Percentiles rank a stretch among this genome's conserved stretches.
These are phyloP conservation scores for Populus hybrid DNA, from an alignment of 441 rosid species.

Conservation along the genomic window DNA sequence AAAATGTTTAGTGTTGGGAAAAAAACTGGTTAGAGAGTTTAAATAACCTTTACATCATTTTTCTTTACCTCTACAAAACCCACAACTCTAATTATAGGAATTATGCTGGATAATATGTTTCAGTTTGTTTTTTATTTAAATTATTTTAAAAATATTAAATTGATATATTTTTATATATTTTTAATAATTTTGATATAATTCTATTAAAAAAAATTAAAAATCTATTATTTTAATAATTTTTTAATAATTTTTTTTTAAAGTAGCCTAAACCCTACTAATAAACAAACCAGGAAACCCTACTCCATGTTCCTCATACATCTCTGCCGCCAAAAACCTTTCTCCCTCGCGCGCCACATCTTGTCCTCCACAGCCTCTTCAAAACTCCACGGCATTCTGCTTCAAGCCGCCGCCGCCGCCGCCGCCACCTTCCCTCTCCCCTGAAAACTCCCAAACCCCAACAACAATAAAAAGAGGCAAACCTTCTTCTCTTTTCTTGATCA, in stretches of 20 bases:
- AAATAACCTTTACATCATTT: too few relatives aligned
- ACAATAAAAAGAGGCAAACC: slow-evolving; percentile 45
- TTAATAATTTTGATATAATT: too few relatives aligned
- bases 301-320: slow-evolving; percentile 29
- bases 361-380: slow-evolving; percentile 43
- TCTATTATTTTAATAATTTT: too few relatives aligned
- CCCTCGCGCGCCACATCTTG: slow-evolving; percentile 33
- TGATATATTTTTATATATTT: too few relatives aligned
- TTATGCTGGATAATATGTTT: too few relatives aligned
- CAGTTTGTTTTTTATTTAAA: too few relatives aligned
- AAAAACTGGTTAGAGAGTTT: too few relatives aligned
- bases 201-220: too few relatives aligned
- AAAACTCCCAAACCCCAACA: slow-evolving; percentile 10
- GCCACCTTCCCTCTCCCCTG: slow-evolving; percentile 41
- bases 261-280: not conserved
- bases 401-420: slow-evolving; percentile 32
- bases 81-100: not conserved
- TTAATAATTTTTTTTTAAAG: not conserved
- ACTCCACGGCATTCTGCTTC: slow-evolving; percentile 57
- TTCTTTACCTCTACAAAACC: too few relatives aligned
- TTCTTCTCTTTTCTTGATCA: slow-evolving; percentile 48
- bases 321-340: slow-evolving; percentile 44
- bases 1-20: too few relatives aligned
- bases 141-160: too few relatives aligned
- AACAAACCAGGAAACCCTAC: not conserved